phyloP scores from a whole-genome alignment of 83 land plant species.

The Thuja plicata region DNA sequence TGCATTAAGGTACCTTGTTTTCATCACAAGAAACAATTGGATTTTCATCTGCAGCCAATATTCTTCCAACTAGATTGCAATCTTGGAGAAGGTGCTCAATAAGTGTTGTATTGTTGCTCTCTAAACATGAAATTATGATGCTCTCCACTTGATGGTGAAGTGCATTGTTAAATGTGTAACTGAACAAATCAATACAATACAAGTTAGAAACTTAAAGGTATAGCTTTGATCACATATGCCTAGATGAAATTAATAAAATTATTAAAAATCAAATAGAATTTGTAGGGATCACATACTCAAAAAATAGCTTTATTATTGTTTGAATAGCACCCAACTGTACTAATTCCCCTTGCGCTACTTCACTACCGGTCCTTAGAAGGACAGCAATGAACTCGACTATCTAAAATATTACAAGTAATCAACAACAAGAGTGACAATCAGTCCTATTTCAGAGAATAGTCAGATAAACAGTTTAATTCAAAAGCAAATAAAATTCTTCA shows the following conservation, averaged over 20 bases:
- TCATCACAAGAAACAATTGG: slow-evolving; percentile 49
- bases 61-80: slow-evolving; percentile 70
- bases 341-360: slow-evolving; percentile 81
- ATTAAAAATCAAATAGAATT: background rate
- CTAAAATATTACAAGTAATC: slow-evolving; percentile 35
- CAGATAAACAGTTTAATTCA: background rate
- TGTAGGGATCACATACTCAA: slow-evolving; percentile 64
- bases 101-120: slow-evolving; percentile 56
- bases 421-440: background rate
- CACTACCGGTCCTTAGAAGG: slow-evolving; percentile 74
- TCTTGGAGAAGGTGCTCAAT: slow-evolving; percentile 80
- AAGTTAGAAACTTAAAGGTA: background rate
- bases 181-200: slow-evolving; percentile 25
- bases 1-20: slow-evolving; percentile 49
- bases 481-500: background rate
- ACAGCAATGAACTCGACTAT: slow-evolving; percentile 96
- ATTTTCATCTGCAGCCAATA: slow-evolving; percentile 86
- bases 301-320: slow-evolving; percentile 68
- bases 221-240: background rate
- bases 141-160: slow-evolving; percentile 94
- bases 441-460: background rate
- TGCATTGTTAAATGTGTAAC: slow-evolving; percentile 95
- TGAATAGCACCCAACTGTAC: slow-evolving; percentile 67
- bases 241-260: background rate
- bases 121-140: slow-evolving; percentile 79